phyloP scores from a whole-genome alignment of 2,329 filamentous ascomycete species.

The Leptographium galeiforme region DNA sequence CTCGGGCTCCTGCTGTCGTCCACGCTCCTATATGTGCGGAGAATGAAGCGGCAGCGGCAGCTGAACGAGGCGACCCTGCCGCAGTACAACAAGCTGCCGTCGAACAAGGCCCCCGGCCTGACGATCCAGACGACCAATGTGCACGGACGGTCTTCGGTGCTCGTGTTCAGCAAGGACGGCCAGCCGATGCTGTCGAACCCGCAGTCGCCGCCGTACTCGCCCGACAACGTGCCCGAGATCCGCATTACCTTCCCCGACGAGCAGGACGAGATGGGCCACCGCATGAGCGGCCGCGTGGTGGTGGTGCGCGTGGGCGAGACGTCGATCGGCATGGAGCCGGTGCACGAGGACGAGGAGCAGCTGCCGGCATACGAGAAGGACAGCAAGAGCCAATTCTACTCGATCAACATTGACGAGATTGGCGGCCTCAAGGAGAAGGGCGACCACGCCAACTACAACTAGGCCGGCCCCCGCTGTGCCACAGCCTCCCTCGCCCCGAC shows the following conservation, averaged over 20 bases:
- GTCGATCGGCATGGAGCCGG: slow-evolving; percentile 74
- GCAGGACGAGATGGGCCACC: slow-evolving; percentile 71
- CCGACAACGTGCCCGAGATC: slow-evolving; percentile 84
- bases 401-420: slow-evolving; percentile 86
- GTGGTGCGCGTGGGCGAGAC: slow-evolving; percentile 85
- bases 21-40: slow-evolving; percentile 59
- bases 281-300: slow-evolving; percentile 75
- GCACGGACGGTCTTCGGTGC: slow-evolving; percentile 49
- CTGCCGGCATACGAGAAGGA: slow-evolving; percentile 84
- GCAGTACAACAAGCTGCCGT: slow-evolving; percentile 36
- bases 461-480: neutral
- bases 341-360: slow-evolving; percentile 64
- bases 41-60: slow-evolving; percentile 37
- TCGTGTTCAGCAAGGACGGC: slow-evolving; percentile 62
- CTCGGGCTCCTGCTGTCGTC: slow-evolving; percentile 55
- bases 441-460: slow-evolving; percentile 29
- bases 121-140: slow-evolving; percentile 42
- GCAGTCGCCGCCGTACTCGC: slow-evolving; percentile 59
- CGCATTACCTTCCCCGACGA: slow-evolving; percentile 97
- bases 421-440: slow-evolving; percentile 85
- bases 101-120: slow-evolving; percentile 38
- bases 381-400: slow-evolving; percentile 69
- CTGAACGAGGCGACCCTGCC: slow-evolving; percentile 46
- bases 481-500: neutral
- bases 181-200: slow-evolving; percentile 63